Evolutionary conservation across 176 grass and related monocot species (phyloP), one percentile per base, ranked within the genome.

Genomic region (Avena atlantica): DNA sequence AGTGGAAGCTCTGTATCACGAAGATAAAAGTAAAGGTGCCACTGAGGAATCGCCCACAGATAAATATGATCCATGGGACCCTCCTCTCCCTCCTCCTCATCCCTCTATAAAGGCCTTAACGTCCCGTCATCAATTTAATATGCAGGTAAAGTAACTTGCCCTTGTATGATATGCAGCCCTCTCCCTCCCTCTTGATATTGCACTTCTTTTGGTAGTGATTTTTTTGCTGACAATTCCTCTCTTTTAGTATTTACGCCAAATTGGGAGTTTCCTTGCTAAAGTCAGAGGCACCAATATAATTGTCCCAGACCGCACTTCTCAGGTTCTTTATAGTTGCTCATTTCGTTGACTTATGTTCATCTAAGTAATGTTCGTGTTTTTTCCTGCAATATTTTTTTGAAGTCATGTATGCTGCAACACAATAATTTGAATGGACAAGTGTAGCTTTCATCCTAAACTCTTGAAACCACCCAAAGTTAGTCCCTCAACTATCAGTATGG

Each of bases 61-160:
- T 50, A 40, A 72, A 3, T 21, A 25, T 53, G 85, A 80, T 15
- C 85, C 77, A 29, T 87, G 85, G 85, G 1, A 80, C 2, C 85
- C 85, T 87, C 75, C 75, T n/a, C 13, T 3, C 9, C 76, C 84
- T 59, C 84, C 64, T 27, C 63, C 3, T 60, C 64, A 40, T 48
- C 0, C 49, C 27, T 76, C 48, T 1, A 8, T 73, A 68, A 6
- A 36, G 29, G 61, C 40, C 19, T 9, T 58, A 15, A 9, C 8
- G 49, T 5, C n/a, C 16, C 6, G 1, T 8, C 9, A 2, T 70
- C 8, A 70, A 60, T 37, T 11, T 50, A 44, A n/a, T 1, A 16
- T 3, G 19, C 6, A 87, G 77, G 85, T 87, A 72, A 12, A 19
- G 24, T 75, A 68, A 78, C 40, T 58, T 11, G 12, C 15, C 6